Base-by-base conservation (phyloP, 371 early-diverging fungal species). In the Mucor indicus region DNA sequence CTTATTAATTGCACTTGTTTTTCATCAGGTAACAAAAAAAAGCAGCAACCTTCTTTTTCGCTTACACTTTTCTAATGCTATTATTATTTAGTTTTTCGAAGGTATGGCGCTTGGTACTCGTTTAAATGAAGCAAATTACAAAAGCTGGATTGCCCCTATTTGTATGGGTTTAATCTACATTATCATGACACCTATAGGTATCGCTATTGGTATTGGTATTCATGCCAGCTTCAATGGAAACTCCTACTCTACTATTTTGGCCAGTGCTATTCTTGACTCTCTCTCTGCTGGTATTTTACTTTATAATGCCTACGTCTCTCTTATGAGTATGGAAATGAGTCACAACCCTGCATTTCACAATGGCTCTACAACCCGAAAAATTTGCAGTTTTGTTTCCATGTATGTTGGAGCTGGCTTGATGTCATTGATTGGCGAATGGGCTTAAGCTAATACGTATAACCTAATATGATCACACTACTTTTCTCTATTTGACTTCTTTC, bases 21-120 rank as follows among this genome's bases (percentile, higher is more conserved):
- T 93, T 68, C 96, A 95, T 66, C 95, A 95, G 72, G 77, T 77
- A 77, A 27, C 29, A 27, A 27, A 27, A 27, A 27, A 27, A n/a
- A n/a, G n/a, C n/a, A n/a, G n/a, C n/a, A n/a, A n/a, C n/a, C n/a
- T n/a, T n/a, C n/a, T n/a, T n/a, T n/a, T n/a, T n/a, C n/a, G n/a
- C n/a, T n/a, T n/a, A n/a, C n/a, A n/a, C n/a, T n/a, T n/a, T n/a
- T n/a, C n/a, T n/a, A n/a, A n/a, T n/a, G n/a, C n/a, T n/a, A n/a
- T n/a, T n/a, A n/a, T n/a, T n/a, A n/a, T n/a, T n/a, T 33, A 33
- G 35, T 65, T 90, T 64, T 91, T 92, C 61, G 95, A 94, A 69
- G 95, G 95, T 27, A 57, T 91, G 35, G 93, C 92, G 0, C 68
- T 93, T 21, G 90, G 91, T 16, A 72, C 86, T 27, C 77, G 91